Base-by-base conservation (phyloP, 192 early-diverging fungal genomes). In the Linderina pennispora region DNA sequence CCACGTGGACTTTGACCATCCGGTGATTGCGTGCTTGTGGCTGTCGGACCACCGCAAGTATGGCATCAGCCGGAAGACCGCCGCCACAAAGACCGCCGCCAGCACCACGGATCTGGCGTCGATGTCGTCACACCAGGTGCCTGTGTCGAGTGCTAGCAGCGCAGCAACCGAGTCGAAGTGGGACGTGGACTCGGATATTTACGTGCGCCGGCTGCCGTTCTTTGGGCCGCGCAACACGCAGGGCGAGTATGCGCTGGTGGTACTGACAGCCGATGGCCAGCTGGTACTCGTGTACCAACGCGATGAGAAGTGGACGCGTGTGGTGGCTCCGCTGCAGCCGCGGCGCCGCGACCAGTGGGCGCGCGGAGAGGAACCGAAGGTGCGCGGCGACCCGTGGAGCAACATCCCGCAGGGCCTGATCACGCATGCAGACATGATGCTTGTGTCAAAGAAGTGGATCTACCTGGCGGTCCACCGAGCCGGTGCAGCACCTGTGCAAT, bases 361-460 rank as follows among this genome's bases (percentile, higher is more conserved):
- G 20, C 3, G 36, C 22, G 28, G 28, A 5, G 28, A 31, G 28
- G 11, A 31, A 13, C 24, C 17, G 17, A 36, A 23, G 38, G 44
- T 39, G 16, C 28, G 28, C 37, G 54, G 47, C 32, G 48, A 59
- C 36, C 64, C 64, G n/a, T 67, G 64, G 64, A 55, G 64, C 39
- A 61, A 62, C 39, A 62, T 69, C 9, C 65, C 65, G 24, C 47
- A 53, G 42, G 65, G 65, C n/a, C 46, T 34, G 15, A 72, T 72
- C 28, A 64, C 61, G 8, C 68, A 72, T 33, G 68, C 61, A 17
- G 68, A 72, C 50, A 72, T 72, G 68, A 65, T 65, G 68, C 57
- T 72, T 7, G 57, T 72, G 19, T 72, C 68, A 6, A 72, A 64
- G 42, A 72, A 72, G 28, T 72, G 68, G 68, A 72, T 72, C 26